Evolutionary conservation across 2,329 filamentous ascomycete species (phyloP).

Genomic region (Neofusicoccum laricinum): DNA sequence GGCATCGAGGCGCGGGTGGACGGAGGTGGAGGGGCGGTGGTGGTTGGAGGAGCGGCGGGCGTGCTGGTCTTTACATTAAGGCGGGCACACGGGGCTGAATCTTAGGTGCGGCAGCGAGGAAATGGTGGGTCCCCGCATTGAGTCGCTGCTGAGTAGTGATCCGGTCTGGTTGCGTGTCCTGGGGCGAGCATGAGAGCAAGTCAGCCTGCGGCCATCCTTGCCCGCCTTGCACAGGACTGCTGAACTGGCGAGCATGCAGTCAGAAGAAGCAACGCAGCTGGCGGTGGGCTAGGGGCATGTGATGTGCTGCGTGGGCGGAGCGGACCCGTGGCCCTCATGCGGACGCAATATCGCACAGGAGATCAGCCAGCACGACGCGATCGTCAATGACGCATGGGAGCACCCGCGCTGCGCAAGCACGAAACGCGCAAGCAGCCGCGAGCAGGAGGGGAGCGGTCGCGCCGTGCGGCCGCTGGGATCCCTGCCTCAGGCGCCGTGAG

Average conservation of each 20-base stretch:
- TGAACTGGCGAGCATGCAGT: constrained; percentile 1
- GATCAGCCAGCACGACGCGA: constrained; percentile 6
- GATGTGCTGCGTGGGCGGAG: constrained; percentile 4
- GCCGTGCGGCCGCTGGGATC: not conserved
- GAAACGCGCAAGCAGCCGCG: not conserved
- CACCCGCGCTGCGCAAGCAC: not conserved
- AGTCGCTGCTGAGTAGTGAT: constrained; percentile 15
- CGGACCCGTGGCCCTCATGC: constrained; percentile 11
- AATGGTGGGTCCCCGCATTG: constrained; percentile 17
- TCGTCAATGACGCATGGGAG: constrained; percentile 13
- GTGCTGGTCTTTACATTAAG: constrained; percentile 9
- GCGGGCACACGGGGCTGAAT: constrained; percentile 17
- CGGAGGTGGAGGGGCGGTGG: not conserved
- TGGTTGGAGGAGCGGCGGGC: constrained; percentile 3
- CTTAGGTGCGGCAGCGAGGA: constrained; percentile 11
- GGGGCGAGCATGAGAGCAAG: constrained; percentile 14
- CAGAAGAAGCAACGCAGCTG: constrained; percentile 11
- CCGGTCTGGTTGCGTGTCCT: constrained; percentile 7
- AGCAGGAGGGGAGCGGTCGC: not conserved
- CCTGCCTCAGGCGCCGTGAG: not conserved
- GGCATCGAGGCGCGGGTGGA: not conserved
- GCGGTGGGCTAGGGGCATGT: constrained; percentile 10
- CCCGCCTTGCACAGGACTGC: constrained; percentile 12
- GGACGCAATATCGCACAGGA: constrained; percentile 8
- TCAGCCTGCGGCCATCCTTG: constrained; percentile 13